These are phyloP conservation scores for Solanum medicagineum DNA, from an alignment of 257 asterid genomes.

Conservation along the genomic window DNA sequence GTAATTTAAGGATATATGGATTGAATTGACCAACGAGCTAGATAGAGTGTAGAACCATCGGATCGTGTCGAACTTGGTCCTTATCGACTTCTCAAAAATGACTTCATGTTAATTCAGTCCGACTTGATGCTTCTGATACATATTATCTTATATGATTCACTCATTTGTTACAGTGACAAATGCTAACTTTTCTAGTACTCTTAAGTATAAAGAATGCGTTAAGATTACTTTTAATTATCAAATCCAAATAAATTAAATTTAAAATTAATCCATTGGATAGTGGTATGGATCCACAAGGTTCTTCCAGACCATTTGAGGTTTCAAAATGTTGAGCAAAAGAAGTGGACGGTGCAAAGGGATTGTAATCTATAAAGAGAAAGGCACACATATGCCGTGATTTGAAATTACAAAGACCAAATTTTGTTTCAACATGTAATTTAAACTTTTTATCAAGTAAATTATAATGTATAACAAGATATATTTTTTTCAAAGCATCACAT, in stretches of 20 bases:
- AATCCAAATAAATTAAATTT: neutral
- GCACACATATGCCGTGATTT: neutral
- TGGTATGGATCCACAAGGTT: neutral
- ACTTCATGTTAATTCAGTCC: too few relatives aligned
- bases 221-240: neutral
- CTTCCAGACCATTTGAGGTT: neutral
- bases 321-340: neutral
- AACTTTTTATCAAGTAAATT: neutral
- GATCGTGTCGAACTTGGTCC: too few relatives aligned
- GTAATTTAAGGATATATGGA: too few relatives aligned
- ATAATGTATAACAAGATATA: neutral
- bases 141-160: neutral
- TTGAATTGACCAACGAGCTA: too few relatives aligned
- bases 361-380: neutral
- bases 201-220: neutral
- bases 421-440: neutral
- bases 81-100: too few relatives aligned
- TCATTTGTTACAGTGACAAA: too few relatives aligned
- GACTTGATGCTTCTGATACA: too few relatives aligned
- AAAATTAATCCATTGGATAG: neutral
- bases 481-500: neutral
- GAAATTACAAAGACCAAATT: neutral
- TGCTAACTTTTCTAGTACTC: neutral
- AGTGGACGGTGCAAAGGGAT: constrained; percentile 20
- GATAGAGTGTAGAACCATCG: too few relatives aligned